These are phyloP conservation scores for Pseudozyma tsukubaensis DNA, from an alignment of 1,284 basidiomycete species.

Conservation along the genomic window DNA sequence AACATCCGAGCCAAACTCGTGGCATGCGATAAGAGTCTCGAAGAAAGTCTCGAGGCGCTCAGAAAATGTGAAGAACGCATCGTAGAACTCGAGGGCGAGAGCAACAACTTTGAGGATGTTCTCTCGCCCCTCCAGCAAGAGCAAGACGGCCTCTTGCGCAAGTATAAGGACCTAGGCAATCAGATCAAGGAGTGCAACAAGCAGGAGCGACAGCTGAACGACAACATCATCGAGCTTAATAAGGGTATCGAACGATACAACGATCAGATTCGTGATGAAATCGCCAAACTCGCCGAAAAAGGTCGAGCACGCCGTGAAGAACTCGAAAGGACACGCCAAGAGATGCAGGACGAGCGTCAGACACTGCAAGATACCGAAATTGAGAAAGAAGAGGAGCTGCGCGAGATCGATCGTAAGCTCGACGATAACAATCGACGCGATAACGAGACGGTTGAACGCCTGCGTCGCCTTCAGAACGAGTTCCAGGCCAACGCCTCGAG, in stretches of 20 bases:
- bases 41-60: conserved; percentile 31
- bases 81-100: conserved; percentile 58
- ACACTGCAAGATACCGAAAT: conserved; percentile 31
- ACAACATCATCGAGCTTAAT: conserved; percentile 53
- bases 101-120: conserved; percentile 34
- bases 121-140: conserved; percentile 47
- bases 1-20: conserved; percentile 36
- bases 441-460: conserved; percentile 15
- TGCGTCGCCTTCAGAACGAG: conserved; percentile 26
- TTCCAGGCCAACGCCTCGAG: conserved; percentile 16
- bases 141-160: conserved; percentile 27
- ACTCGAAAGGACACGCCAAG: conserved; percentile 46
- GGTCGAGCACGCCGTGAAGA: conserved; percentile 50
- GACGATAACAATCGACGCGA: conserved; percentile 22
- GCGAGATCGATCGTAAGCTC: conserved; percentile 35
- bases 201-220: conserved; percentile 51
- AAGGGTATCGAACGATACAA: conserved; percentile 72
- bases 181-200: conserved; percentile 58
- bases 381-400: conserved; percentile 32
- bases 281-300: conserved; percentile 59
- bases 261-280: conserved; percentile 71
- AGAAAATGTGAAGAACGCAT: conserved; percentile 37
- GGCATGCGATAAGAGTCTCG: conserved; percentile 37
- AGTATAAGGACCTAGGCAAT: conserved; percentile 71
- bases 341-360: conserved; percentile 34